phyloP scores from a whole-genome alignment of 495 filamentous ascomycete genomes.

The Oleoguttula mirabilis region DNA sequence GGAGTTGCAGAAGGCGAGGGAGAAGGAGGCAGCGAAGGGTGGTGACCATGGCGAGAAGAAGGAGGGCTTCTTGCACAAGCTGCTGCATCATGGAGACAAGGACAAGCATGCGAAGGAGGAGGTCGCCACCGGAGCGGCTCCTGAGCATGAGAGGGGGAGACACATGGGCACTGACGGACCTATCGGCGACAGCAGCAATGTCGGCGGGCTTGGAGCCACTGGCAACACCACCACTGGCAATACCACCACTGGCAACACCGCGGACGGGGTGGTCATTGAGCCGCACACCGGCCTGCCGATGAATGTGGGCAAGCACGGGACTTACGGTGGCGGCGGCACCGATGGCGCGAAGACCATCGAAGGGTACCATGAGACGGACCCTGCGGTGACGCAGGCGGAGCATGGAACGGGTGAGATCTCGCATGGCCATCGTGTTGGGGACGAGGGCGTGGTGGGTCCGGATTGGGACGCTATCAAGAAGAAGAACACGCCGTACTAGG shows the following conservation, averaged over 20 bases:
- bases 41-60: conserved; percentile 19
- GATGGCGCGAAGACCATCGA: conserved; percentile 17
- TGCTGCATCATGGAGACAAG: conserved; percentile 26
- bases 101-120: background rate
- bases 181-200: too few species aligned
- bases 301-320: conserved; percentile 24
- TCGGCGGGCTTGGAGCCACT: too few species aligned
- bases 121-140: too few species aligned
- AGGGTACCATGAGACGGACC: conserved; percentile 8
- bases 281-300: conserved; percentile 26
- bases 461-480: conserved; percentile 24
- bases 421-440: too few species aligned
- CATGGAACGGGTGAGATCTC: too few species aligned
- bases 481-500: conserved; percentile 22
- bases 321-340: conserved; percentile 20
- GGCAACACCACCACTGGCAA: too few species aligned
- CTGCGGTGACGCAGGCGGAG: background rate
- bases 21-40: conserved; percentile 19
- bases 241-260: too few species aligned
- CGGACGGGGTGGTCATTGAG: conserved; percentile 19
- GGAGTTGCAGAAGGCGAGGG: conserved; percentile 15
- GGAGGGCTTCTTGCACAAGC: conserved; percentile 8
- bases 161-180: too few species aligned
- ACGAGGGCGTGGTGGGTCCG: too few species aligned
- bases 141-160: too few species aligned